Evolutionary conservation across 495 filamentous ascomycete genomes (phyloP), one percentile per base, ranked within the genome.

Genomic region (Aspergillus sclerotioniger): DNA sequence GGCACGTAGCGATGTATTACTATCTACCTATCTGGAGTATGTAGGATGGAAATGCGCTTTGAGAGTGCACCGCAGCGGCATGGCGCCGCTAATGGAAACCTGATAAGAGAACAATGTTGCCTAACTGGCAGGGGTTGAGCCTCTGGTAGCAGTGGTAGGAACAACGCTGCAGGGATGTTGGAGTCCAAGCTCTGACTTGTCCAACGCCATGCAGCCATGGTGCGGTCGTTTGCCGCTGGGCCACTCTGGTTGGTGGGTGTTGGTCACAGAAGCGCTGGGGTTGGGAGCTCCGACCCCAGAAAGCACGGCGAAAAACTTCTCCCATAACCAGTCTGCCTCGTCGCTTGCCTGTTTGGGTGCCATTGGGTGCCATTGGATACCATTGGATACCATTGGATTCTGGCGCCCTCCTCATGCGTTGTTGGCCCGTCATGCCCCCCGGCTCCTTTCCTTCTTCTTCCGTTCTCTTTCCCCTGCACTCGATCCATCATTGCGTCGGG

Each of bases 181-280:
- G 6, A 0, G 41, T 12, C 41, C 21, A 33, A 21, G 25, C 39
- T 59, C 55, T 61, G 62, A 57, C 56, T 59, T 62, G 59, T 62
- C 58, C 29, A 59, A 52, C 59, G 56, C 56, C 59, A 59, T 59
- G 25, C 47, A 25, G 37, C 41, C 41, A 44, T 19, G 41, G 19
- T 44, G 25, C 25, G 25, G 25, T 25, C 25, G 25, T 25, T 44
- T 44, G 41, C 41, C 41, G 41, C 41, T 9, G 19, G 41, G 41
- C 7, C 0, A 2, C n/a, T 44, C 41, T 16, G 41, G 46, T n/a
- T 6, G 37, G 9, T 41, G 15, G 46, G 21, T 20, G 20, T 29
- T 49, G 46, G 46, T 49, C 46, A 13, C 46, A 49, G 13, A 55
- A 47, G 56, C 56, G 50, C 56, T 33, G 46, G 21, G 9, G 46